Evolutionary conservation across 768 basidiomycete genomes (phyloP).

Genomic region (Leccinum rimulosum): DNA sequence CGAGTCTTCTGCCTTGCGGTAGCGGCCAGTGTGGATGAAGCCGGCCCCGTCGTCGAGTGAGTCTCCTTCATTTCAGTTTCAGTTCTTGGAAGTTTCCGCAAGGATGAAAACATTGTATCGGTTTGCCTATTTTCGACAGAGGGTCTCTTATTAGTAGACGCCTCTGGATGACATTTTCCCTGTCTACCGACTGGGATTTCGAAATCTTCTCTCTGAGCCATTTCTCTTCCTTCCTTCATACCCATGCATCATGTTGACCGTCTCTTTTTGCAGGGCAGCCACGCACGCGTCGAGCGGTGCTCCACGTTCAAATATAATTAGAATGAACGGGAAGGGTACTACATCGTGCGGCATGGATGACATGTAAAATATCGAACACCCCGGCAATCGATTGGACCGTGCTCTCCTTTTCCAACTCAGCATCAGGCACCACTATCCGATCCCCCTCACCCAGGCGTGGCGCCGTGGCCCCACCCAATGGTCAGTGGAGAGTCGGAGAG

Average conservation of each 20-base stretch:
- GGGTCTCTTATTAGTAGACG: slow-evolving; percentile 23
- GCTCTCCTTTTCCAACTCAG: neutral
- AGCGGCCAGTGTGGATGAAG: too few species aligned
- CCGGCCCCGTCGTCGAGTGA: neutral
- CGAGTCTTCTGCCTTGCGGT: neutral
- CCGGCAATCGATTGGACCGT: neutral
- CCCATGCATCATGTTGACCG: slow-evolving; percentile 12
- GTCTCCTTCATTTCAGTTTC: neutral
- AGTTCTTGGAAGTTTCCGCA: neutral
- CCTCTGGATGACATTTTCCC: slow-evolving; percentile 28
- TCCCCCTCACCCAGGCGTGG: slow-evolving; percentile 2
- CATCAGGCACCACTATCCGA: neutral
- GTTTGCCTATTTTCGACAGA: slow-evolving; percentile 16
- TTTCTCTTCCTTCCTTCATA: neutral
- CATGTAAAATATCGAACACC: neutral
- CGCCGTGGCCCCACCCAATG: slow-evolving; percentile 1
- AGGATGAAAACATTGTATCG: slow-evolving; percentile 28
- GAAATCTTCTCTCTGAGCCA: slow-evolving; percentile 36
- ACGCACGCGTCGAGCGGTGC: neutral
- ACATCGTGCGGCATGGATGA: neutral
- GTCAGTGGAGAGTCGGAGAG: neutral
- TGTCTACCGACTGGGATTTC: slow-evolving; percentile 12
- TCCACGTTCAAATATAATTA: neutral
- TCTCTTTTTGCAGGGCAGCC: slow-evolving; percentile 1
- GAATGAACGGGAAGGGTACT: neutral